Evolutionary conservation across 257 asterid genomes (phyloP).

Genomic region (Nicotiana paniculata): DNA sequence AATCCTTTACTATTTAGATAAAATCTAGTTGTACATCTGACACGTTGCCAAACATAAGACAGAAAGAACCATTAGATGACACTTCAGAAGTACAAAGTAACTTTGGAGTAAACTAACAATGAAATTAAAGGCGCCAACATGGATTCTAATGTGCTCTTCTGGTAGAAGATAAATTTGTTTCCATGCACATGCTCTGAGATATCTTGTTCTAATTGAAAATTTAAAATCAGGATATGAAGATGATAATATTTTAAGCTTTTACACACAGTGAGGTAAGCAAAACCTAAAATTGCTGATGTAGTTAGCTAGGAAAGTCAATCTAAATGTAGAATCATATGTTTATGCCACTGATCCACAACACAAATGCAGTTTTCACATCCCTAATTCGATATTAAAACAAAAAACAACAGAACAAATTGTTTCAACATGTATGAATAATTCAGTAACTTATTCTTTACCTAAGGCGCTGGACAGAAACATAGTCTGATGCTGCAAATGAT

Average conservation of each 20-base stretch:
- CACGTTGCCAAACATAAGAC: not conserved
- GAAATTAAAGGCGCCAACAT: no score
- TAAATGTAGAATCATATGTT: not conserved
- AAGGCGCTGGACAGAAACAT: constrained; percentile 88
- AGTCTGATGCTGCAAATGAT: constrained; percentile 81
- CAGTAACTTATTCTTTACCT: constrained; percentile 37
- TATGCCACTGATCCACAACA: not conserved
- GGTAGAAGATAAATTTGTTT: not conserved
- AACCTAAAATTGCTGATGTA: not conserved
- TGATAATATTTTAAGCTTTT: not conserved
- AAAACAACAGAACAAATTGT: not conserved
- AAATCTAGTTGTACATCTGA: not conserved
- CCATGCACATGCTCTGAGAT: not conserved
- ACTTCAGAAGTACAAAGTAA: not conserved
- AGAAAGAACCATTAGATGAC: not conserved
- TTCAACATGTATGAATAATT: not conserved
- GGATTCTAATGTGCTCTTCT: not conserved
- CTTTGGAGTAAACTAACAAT: not conserved
- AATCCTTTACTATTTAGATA: not conserved
- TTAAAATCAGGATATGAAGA: not conserved
- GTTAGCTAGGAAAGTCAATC: not conserved
- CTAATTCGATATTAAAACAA: not conserved
- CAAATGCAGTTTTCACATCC: not conserved
- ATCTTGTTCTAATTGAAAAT: not conserved
- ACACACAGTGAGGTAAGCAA: not conserved